A percentile compares a stretch with the other conserved stretches of the same genome.
Conservation (phyloP, 768 basidiomycete species). For the Mycena crocata region DNA sequence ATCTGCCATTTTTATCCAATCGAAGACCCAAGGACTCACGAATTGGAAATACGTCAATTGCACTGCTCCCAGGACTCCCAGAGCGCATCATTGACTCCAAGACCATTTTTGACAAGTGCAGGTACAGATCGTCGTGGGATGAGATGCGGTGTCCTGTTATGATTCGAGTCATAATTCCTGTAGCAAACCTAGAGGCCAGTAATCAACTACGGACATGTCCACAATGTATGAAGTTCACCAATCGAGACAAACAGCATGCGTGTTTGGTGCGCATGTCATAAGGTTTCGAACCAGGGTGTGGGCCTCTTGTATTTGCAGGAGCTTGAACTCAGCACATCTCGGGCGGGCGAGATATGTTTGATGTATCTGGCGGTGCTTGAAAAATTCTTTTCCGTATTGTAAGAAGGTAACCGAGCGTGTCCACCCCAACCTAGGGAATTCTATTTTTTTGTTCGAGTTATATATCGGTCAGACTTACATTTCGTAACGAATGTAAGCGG, state of each 20-base stretch:
- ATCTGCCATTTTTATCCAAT: too few species aligned
- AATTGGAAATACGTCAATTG: constrained; percentile 41
- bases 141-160: constrained; percentile 48
- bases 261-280: not conserved
- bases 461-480: constrained; percentile 20
- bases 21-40: constrained; percentile 30
- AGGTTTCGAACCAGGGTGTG: constrained; percentile 34
- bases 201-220: not conserved
- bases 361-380: constrained; percentile 29
- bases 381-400: constrained; percentile 33
- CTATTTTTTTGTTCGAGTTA: not conserved
- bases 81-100: constrained; percentile 34
- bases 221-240: not conserved
- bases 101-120: constrained; percentile 41
- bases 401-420: constrained; percentile 20
- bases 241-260: not conserved
- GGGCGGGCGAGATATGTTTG: constrained; percentile 34
- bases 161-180: constrained; percentile 33
- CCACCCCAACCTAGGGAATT: constrained; percentile 30
- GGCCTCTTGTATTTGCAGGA: constrained; percentile 43
- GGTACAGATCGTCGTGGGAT: constrained; percentile 49
- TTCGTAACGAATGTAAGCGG: constrained; percentile 26
- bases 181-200: constrained; percentile 23
- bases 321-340: constrained; percentile 35
- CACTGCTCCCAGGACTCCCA: constrained; percentile 25